Base-by-base conservation (phyloP, 2,329 filamentous ascomycete genomes). In the Chrysosporium keratinophilum region DNA sequence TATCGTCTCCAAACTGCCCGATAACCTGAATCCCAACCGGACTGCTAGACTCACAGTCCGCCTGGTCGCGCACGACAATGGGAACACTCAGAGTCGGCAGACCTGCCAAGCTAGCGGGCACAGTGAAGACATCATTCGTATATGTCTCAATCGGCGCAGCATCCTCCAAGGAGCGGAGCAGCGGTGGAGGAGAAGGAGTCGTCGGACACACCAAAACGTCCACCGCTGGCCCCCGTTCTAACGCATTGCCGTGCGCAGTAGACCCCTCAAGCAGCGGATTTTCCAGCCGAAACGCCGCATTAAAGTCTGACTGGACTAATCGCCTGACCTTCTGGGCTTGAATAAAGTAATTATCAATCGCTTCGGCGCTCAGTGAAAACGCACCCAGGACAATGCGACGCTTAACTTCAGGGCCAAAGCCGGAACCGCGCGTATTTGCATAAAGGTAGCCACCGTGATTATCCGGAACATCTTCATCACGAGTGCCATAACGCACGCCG, bases 281-380 rank as follows among this genome's bases (percentile, higher is more conserved):
- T 2, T 72, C 71, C 42, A 81, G 69, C 14, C 71, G 69, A 65
- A 98, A 96, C 0, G 87, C 83, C 1, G 77, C 72, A 69, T 97
- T 82, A 66, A 98, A 98, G 64, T 98, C 93, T 34, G 76, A 74
- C 65, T 93, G 85, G 1, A 98, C 87, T 15, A 95, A 74, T 52
- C 88, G 79, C 1, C 93, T 84, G 39, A 96, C 81, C 59, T 84
- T 85, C 71, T 98, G 93, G 44, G 93, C 93, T 67, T 95, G 86
- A 58, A 95, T 80, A 64, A 98, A 98, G 70, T 97, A 96, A 67
- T 97, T 98, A 68, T 95, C 86, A 64, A 94, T 93, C 9, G 89
- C 89, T 57, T 86, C 82, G 0, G 91, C 90, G 69, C 88, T 95
- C 50, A 98, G 77, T 40, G 84, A 90, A 66, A 95, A 97, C 0